Percentiles rank a stretch among this genome's conserved stretches.
These are phyloP conservation scores for Macrophomina pseudophaseolina DNA, from an alignment of 2,329 filamentous ascomycete genomes.

Conservation along the genomic window DNA sequence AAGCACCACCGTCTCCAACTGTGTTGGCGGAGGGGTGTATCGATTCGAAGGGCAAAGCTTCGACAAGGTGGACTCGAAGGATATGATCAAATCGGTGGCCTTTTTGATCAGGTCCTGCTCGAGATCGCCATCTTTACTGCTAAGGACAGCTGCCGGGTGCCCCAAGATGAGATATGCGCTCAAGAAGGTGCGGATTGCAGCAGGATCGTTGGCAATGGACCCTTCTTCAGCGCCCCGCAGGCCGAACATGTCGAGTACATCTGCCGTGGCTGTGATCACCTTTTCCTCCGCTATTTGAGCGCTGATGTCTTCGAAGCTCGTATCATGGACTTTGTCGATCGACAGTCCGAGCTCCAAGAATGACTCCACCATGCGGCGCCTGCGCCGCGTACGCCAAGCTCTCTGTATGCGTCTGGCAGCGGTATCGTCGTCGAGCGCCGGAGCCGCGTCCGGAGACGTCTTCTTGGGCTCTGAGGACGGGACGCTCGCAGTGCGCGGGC, in stretches of 20 bases:
- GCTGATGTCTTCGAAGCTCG: conserved; percentile 76
- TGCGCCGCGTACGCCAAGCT: conserved; percentile 68
- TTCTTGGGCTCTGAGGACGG: conserved; percentile 51
- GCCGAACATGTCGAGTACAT: conserved; percentile 71
- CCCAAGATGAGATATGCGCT: conserved; percentile 81
- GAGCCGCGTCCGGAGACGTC: conserved; percentile 30
- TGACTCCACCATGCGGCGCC: conserved; percentile 65
- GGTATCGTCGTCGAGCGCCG: conserved; percentile 60
- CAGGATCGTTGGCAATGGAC: conserved; percentile 68
- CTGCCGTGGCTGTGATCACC: conserved; percentile 69
- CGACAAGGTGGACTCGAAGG: conserved; percentile 75
- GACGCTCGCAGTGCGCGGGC: conserved; percentile 62
- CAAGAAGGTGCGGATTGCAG: conserved; percentile 74
- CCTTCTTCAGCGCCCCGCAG: conserved; percentile 66
- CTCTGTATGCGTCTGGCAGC: conserved; percentile 71
- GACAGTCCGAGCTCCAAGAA: conserved; percentile 71
- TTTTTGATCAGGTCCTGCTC: conserved; percentile 77
- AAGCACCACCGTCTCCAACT: conserved; percentile 68
- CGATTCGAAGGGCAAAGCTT: conserved; percentile 69
- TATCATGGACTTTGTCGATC: conserved; percentile 71
- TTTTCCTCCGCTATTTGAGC: conserved; percentile 69
- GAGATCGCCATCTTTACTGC: conserved; percentile 71
- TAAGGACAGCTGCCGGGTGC: conserved; percentile 78
- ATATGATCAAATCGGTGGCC: conserved; percentile 75
- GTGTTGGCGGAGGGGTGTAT: conserved; percentile 67